Conservation (phyloP, 2,329 filamentous ascomycete species). For the Seiridium cupressi region DNA sequence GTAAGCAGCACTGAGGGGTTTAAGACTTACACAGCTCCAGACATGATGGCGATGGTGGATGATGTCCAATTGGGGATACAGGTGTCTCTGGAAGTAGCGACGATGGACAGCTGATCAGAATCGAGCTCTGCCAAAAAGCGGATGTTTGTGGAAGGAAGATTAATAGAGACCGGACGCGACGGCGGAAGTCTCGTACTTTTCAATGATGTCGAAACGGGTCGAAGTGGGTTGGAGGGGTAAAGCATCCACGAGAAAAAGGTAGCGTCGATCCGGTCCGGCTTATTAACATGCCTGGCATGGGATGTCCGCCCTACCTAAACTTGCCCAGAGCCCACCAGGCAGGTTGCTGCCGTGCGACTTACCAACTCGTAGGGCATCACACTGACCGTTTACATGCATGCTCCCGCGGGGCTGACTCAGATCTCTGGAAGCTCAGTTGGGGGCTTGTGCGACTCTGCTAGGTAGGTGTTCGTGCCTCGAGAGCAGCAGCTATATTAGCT, state of each 20-base stretch:
- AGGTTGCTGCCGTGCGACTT: too few species aligned
- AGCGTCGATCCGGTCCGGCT: slow-evolving; percentile 9
- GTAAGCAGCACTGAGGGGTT: slow-evolving; percentile 4
- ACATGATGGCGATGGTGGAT: slow-evolving; percentile 47
- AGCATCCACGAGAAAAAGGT: neutral
- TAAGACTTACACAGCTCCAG: slow-evolving; percentile 65
- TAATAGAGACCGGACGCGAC: slow-evolving; percentile 9
- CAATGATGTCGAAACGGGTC: slow-evolving; percentile 11
- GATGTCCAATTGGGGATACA: slow-evolving; percentile 5
- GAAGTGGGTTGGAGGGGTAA: slow-evolving; percentile 10
- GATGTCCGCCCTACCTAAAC: too few species aligned
- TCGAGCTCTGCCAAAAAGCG: slow-evolving; percentile 8
- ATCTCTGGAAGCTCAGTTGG: neutral
- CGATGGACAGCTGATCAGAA: slow-evolving; percentile 1
- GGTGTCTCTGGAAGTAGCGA: neutral
- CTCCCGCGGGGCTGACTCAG: neutral
- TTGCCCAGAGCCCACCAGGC: too few species aligned
- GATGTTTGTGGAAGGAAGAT: slow-evolving; percentile 14
- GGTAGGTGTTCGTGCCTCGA: neutral
- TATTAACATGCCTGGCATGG: neutral
- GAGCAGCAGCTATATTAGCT: neutral
- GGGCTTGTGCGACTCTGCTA: neutral
- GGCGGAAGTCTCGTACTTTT: slow-evolving; percentile 15
- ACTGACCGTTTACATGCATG: neutral
- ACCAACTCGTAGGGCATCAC: too few species aligned